Conservation (phyloP, 805 yeast species). For the Saturnispora silvae region DNA sequence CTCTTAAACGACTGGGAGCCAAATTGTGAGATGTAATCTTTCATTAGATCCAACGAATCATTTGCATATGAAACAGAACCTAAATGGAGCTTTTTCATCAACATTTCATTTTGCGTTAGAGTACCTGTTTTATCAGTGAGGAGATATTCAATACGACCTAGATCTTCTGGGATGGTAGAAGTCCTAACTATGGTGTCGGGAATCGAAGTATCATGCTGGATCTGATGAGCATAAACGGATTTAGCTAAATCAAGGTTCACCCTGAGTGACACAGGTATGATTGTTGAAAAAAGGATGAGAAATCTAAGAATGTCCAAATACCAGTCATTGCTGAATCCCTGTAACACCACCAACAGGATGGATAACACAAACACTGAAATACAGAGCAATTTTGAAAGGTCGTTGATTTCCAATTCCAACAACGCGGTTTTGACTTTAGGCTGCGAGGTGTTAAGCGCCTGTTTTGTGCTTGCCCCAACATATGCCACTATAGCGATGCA, state of each 20-base stretch:
- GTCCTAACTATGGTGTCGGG: slow-evolving; percentile 90
- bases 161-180: slow-evolving; percentile 94
- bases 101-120: slow-evolving; percentile 96
- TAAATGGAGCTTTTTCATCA: slow-evolving; percentile 80
- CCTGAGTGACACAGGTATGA: slow-evolving; percentile 90
- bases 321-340: slow-evolving; percentile 71
- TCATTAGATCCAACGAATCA: slow-evolving; percentile 84
- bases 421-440: slow-evolving; percentile 85
- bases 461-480: slow-evolving; percentile 91
- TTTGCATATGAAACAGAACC: slow-evolving; percentile 90
- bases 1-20: slow-evolving; percentile 28
- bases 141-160: slow-evolving; percentile 89
- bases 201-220: slow-evolving; percentile 75
- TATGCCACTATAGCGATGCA: slow-evolving; percentile 82
- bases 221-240: slow-evolving; percentile 90
- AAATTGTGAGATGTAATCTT: slow-evolving; percentile 42
- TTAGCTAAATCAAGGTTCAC: slow-evolving; percentile 94
- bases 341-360: slow-evolving; percentile 63
- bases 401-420: slow-evolving; percentile 83
- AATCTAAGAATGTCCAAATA: slow-evolving; percentile 85
- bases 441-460: slow-evolving; percentile 83
- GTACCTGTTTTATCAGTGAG: slow-evolving; percentile 96
- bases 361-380: slow-evolving; percentile 74
- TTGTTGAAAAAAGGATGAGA: slow-evolving; percentile 83
- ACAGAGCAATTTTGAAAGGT: slow-evolving; percentile 79